Conservation (phyloP, 2,329 filamentous ascomycete species). For the Fusarium sp. region DNA sequence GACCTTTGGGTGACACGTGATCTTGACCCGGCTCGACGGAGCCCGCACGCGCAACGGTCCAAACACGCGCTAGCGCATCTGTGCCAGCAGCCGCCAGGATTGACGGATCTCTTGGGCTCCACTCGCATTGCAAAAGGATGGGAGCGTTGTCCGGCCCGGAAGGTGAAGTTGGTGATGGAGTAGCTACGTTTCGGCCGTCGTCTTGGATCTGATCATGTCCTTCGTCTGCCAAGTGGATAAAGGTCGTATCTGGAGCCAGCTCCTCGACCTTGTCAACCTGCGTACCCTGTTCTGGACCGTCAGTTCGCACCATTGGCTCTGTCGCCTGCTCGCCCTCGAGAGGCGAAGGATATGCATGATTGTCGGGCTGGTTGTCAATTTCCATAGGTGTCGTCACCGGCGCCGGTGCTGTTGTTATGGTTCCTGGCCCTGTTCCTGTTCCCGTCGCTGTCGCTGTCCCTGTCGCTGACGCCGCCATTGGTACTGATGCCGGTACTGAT, state of each 20-base stretch:
- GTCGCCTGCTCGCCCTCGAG: slow-evolving; percentile 69
- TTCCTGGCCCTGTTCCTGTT: slow-evolving; percentile 29
- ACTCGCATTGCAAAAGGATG: slow-evolving; percentile 76
- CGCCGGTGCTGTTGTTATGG: slow-evolving; percentile 30
- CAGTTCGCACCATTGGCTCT: slow-evolving; percentile 67
- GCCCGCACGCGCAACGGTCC: slow-evolving; percentile 71
- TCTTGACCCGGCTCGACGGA: slow-evolving; percentile 58
- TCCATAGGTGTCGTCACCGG: slow-evolving; percentile 70
- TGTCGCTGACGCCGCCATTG: slow-evolving; percentile 28
- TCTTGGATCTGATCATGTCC: slow-evolving; percentile 53
- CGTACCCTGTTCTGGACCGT: slow-evolving; percentile 73
- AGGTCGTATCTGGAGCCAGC: slow-evolving; percentile 70
- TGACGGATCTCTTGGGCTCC: slow-evolving; percentile 74
- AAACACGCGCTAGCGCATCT: slow-evolving; percentile 78
- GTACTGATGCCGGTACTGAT: slow-evolving; percentile 34
- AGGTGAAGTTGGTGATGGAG: slow-evolving; percentile 55
- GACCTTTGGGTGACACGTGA: slow-evolving; percentile 57
- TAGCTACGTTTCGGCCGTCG: slow-evolving; percentile 53
- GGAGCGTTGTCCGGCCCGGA: slow-evolving; percentile 65
- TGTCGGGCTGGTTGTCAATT: slow-evolving; percentile 65
- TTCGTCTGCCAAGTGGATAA: slow-evolving; percentile 68
- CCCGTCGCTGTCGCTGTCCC: slow-evolving; percentile 12
- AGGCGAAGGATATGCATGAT: slow-evolving; percentile 75
- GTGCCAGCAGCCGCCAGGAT: slow-evolving; percentile 76
- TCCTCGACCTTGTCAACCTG: slow-evolving; percentile 75